A percentile compares a stretch with the other conserved stretches of the same genome.
phyloP scores from a whole-genome alignment of 768 basidiomycete species.

The Trametes meyenii region DNA sequence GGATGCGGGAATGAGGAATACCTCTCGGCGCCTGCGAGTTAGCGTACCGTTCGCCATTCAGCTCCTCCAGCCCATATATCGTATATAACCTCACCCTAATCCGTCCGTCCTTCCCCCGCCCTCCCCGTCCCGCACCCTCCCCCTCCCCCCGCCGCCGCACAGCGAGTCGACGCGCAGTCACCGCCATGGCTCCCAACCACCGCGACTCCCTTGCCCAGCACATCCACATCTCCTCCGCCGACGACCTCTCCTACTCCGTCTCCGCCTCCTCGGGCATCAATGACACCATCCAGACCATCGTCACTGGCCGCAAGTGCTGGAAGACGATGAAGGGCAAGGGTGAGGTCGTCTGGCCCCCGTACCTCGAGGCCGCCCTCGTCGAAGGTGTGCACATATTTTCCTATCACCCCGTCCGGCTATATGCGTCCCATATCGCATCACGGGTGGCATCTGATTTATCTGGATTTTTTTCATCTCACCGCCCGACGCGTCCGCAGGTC shows the following conservation, averaged over 20 bases:
- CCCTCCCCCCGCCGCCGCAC: constrained; percentile 12
- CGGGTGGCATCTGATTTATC: background rate
- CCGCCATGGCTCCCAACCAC: constrained; percentile 24
- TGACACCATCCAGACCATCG: constrained; percentile 36
- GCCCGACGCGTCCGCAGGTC: constrained; percentile 23
- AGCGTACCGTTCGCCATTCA: constrained; percentile 5
- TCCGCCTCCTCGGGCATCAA: constrained; percentile 30
- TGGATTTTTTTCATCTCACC: background rate
- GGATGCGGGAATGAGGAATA: background rate
- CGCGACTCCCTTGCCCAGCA: constrained; percentile 28
- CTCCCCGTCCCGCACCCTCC: constrained; percentile 14
- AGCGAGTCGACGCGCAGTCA: constrained; percentile 15
- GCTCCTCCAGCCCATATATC: constrained; percentile 12
- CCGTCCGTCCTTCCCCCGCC: constrained; percentile 18
- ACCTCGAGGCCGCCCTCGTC: constrained; percentile 77
- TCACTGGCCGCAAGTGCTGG: constrained; percentile 50
- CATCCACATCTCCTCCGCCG: constrained; percentile 35
- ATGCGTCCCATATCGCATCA: constrained; percentile 10
- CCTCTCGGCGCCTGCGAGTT: background rate
- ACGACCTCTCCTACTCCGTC: constrained; percentile 34
- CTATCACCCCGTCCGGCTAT: constrained; percentile 1
- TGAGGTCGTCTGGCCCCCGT: constrained; percentile 83
- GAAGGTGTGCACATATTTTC: constrained; percentile 50
- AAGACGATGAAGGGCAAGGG: constrained; percentile 71
- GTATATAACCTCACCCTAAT: constrained; percentile 24